These are phyloP conservation scores for Plasmodium falciparum DNA, from an alignment of 169 alveolate species.

Conservation along the genomic window DNA sequence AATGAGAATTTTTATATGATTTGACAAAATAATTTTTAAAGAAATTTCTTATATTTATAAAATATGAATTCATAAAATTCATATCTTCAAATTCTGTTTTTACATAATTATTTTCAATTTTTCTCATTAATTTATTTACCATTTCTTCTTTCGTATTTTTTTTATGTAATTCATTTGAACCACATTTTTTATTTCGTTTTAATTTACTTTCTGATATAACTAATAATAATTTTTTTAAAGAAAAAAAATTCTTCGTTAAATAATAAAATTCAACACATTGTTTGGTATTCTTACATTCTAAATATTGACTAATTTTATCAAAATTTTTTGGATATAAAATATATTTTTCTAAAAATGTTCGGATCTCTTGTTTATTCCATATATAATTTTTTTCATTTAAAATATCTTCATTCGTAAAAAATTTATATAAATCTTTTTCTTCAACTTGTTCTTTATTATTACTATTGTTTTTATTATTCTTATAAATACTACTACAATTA, in stretches of 20 bases:
- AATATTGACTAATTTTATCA: slow-evolving; percentile 88
- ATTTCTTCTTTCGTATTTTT: slow-evolving; percentile 63
- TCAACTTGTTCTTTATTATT: slow-evolving; percentile 42
- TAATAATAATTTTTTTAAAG: slow-evolving; percentile 36
- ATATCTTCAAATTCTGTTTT: slow-evolving; percentile 46
- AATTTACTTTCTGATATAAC: slow-evolving; percentile 32
- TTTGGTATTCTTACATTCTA: slow-evolving; percentile 88
- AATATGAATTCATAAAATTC: slow-evolving; percentile 19
- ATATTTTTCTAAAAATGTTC: slow-evolving; percentile 88
- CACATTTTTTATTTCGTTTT: slow-evolving; percentile 29
- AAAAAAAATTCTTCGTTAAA: slow-evolving; percentile 59
- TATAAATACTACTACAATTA: not conserved
- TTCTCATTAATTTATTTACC: slow-evolving; percentile 37
- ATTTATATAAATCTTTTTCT: slow-evolving; percentile 59
- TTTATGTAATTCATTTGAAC: slow-evolving; percentile 23
- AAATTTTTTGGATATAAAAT: slow-evolving; percentile 92
- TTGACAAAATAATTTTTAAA: slow-evolving; percentile 40
- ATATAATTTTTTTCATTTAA: slow-evolving; percentile 78
- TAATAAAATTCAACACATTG: slow-evolving; percentile 90
- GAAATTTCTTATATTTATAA: slow-evolving; percentile 19
- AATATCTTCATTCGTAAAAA: slow-evolving; percentile 72
- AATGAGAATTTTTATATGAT: slow-evolving; percentile 10
- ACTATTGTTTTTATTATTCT: not conserved
- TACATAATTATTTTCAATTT: slow-evolving; percentile 42
- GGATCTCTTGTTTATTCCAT: slow-evolving; percentile 89